Conservation (phyloP, 306 rosid genomes). For the Citrullus amarus region DNA sequence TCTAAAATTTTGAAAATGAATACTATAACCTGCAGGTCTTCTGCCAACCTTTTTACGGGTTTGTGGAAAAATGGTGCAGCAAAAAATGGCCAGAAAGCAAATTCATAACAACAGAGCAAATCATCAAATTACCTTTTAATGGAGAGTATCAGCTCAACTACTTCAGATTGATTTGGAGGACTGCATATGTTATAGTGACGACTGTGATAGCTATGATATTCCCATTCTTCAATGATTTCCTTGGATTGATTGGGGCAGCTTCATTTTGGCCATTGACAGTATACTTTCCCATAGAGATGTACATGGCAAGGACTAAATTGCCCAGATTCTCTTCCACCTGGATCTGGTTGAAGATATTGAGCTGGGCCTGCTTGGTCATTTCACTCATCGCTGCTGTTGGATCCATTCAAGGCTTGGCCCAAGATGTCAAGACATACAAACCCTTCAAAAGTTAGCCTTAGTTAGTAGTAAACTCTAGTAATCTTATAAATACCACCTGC, state of each 20-base stretch:
- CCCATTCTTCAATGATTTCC: slow-evolving; percentile 90
- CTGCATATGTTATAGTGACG: slow-evolving; percentile 52
- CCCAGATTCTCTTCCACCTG: slow-evolving; percentile 59
- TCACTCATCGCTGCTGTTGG: slow-evolving; percentile 78
- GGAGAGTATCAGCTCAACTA: slow-evolving; percentile 36
- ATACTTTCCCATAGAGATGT: slow-evolving; percentile 89
- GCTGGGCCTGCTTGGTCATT: slow-evolving; percentile 65
- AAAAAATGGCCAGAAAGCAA: slow-evolving; percentile 53
- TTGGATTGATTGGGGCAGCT: slow-evolving; percentile 76
- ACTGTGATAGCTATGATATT: slow-evolving; percentile 77
- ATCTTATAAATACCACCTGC: background rate
- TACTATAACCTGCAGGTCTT: slow-evolving; percentile 45
- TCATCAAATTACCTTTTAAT: slow-evolving; percentile 36
- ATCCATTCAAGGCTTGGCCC: slow-evolving; percentile 65
- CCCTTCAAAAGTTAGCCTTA: slow-evolving; percentile 60
- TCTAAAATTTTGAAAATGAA: background rate
- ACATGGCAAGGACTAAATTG: slow-evolving; percentile 64
- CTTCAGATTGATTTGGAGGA: slow-evolving; percentile 79
- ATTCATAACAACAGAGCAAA: slow-evolving; percentile 42
- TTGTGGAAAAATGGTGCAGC: slow-evolving; percentile 41
- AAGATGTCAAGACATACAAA: slow-evolving; percentile 56
- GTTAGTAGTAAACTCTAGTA: background rate
- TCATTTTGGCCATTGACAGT: slow-evolving; percentile 91
- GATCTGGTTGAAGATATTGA: slow-evolving; percentile 79
- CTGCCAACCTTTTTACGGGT: slow-evolving; percentile 71